Evolutionary conservation across 1,139 yeast species (phyloP).

Genomic region (Candida neerlandica): DNA sequence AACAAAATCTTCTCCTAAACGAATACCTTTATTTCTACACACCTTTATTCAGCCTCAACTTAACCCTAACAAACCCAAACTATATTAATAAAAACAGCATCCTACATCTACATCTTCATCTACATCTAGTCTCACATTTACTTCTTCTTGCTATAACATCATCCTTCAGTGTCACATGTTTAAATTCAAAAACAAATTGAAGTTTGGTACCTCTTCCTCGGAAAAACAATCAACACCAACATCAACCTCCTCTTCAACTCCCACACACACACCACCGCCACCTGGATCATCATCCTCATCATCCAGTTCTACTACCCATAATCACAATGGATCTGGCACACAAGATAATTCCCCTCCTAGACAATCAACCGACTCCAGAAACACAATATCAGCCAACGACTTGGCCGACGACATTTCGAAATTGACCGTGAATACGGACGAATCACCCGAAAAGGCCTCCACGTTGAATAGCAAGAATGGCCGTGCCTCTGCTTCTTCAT

Average conservation of each 20-base stretch:
- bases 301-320: conserved; percentile 8
- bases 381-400: conserved; percentile 27
- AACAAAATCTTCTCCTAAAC: background rate
- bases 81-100: background rate
- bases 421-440: conserved; percentile 23
- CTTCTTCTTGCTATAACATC: background rate
- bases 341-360: conserved; percentile 19
- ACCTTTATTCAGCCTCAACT: background rate
- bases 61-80: background rate
- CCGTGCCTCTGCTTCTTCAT: conserved; percentile 9
- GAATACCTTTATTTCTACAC: background rate
- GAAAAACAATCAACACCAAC: conserved; percentile 16
- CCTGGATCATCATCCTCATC: conserved; percentile 16
- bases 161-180: conserved; percentile 26
- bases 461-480: conserved; percentile 2
- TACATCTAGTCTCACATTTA: too few relatives aligned
- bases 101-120: background rate
- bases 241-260: background rate
- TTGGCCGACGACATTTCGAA: conserved; percentile 32
- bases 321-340: background rate
- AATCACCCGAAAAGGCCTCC: conserved; percentile 8
- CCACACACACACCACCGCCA: conserved; percentile 10
- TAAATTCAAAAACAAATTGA: conserved; percentile 50
- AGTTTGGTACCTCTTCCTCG: conserved; percentile 37
- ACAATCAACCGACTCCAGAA: conserved; percentile 30